These are phyloP conservation scores for Candida silvicultrix DNA, from an alignment of 805 yeast genomes.

Conservation along the genomic window DNA sequence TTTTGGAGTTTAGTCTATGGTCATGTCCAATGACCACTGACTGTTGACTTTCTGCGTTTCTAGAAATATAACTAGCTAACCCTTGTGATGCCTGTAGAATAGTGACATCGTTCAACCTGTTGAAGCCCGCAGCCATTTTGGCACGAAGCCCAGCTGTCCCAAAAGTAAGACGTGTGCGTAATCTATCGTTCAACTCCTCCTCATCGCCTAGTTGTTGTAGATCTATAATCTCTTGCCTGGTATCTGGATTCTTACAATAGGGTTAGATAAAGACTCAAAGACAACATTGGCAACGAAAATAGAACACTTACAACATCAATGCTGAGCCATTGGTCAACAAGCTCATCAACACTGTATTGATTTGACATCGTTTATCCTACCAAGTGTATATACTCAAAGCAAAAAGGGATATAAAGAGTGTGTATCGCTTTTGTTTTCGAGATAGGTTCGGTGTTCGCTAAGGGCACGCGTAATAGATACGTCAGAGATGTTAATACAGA, in stretches of 20 bases:
- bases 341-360: not conserved
- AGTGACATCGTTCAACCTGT: constrained; percentile 83
- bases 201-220: constrained; percentile 34
- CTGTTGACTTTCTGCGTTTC: constrained; percentile 19
- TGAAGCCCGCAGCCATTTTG: constrained; percentile 85
- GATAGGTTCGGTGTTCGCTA: not conserved
- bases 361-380: not conserved
- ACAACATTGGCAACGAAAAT: no score
- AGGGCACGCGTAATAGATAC: not conserved
- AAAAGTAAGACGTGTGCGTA: constrained; percentile 61
- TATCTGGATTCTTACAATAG: constrained; percentile 25
- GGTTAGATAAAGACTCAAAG: not conserved
- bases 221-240: constrained; percentile 48
- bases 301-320: not conserved
- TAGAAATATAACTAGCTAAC: constrained; percentile 43
- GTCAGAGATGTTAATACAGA: no score
- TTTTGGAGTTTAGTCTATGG: constrained; percentile 74
- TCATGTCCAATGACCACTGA: constrained; percentile 84
- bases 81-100: constrained; percentile 90
- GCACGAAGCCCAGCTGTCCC: constrained; percentile 95
- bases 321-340: constrained; percentile 1
- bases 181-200: constrained; percentile 42
- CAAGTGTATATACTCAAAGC: no score
- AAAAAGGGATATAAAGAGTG: no score
- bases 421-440: not conserved